Percentiles rank a stretch among this genome's conserved stretches.
phyloP scores from a whole-genome alignment of 2,329 filamentous ascomycete genomes.

The Didymella pomorum region DNA sequence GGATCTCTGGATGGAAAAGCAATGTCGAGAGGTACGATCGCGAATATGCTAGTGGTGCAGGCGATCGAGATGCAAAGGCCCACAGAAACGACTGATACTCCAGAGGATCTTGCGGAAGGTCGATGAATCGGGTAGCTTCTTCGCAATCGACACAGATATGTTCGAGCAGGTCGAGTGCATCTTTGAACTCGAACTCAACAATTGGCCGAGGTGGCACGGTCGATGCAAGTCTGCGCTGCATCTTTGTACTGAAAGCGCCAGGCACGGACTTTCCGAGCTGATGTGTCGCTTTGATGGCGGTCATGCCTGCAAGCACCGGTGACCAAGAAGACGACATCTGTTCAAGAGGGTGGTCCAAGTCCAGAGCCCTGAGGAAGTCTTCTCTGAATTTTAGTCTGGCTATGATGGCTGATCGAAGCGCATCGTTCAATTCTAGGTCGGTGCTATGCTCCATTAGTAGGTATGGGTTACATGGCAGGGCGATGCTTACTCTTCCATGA shows the following conservation, averaged over 20 bases:
- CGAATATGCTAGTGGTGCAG: slow-evolving; percentile 83
- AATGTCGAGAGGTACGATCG: slow-evolving; percentile 80
- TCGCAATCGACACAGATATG: slow-evolving; percentile 76
- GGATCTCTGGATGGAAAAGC: slow-evolving; percentile 72
- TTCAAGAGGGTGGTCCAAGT: slow-evolving; percentile 47
- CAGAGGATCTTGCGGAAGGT: slow-evolving; percentile 40
- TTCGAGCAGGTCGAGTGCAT: slow-evolving; percentile 74
- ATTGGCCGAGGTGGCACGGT: slow-evolving; percentile 93
- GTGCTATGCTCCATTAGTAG: slow-evolving; percentile 31
- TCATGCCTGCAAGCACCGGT: slow-evolving; percentile 54
- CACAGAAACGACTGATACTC: slow-evolving; percentile 70
- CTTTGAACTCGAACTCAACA: slow-evolving; percentile 75
- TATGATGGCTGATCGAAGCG: slow-evolving; percentile 64
- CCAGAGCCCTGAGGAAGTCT: slow-evolving; percentile 64
- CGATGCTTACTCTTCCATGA: slow-evolving; percentile 42
- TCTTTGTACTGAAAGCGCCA: slow-evolving; percentile 86
- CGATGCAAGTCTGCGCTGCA: slow-evolving; percentile 90
- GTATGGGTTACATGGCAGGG: no score
- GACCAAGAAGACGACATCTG: slow-evolving; percentile 47
- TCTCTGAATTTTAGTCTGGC: slow-evolving; percentile 72
- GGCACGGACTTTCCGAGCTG: slow-evolving; percentile 70
- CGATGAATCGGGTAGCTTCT: slow-evolving; percentile 57
- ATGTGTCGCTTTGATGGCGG: slow-evolving; percentile 67
- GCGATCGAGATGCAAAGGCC: slow-evolving; percentile 78
- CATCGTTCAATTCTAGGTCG: slow-evolving; percentile 43